These are phyloP conservation scores for Glycine latifolia DNA, from an alignment of 306 rosid species.

Conservation along the genomic window DNA sequence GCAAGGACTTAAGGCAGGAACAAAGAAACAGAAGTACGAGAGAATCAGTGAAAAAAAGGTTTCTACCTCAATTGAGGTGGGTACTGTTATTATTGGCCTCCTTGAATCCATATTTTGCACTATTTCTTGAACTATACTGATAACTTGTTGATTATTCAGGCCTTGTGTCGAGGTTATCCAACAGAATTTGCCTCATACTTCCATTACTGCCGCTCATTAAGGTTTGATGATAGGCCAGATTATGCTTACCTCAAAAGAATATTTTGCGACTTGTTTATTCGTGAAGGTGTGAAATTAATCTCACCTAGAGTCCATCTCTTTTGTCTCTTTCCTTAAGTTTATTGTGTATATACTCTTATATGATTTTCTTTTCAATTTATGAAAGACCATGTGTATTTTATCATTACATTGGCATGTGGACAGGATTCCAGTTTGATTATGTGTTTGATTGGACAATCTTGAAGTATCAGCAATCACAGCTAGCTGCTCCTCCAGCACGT, in stretches of 20 bases:
- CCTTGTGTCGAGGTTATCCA: conserved; percentile 87
- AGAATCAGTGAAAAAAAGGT: conserved; percentile 88
- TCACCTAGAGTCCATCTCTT: conserved; percentile 1
- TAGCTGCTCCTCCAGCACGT: conserved; percentile 82
- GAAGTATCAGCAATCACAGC: conserved; percentile 59
- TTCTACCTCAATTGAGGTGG: conserved; percentile 83
- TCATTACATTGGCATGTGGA: conserved; percentile 40
- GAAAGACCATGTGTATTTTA: conserved; percentile 3
- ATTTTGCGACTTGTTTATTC: conserved; percentile 88
- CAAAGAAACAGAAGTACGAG: conserved; percentile 86
- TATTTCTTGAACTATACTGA: background rate
- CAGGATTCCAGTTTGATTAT: conserved; percentile 93
- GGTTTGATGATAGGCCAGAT: conserved; percentile 91
- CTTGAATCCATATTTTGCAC: background rate
- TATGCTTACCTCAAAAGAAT: conserved; percentile 87
- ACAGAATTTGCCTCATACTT: conserved; percentile 88
- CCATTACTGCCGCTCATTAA: conserved; percentile 86
- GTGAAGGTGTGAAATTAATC: conserved; percentile 65
- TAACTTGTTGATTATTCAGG: conserved; percentile 61
- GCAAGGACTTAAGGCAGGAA: conserved; percentile 94
- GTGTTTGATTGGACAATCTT: conserved; percentile 43
- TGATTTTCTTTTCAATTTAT: conserved; percentile 9
- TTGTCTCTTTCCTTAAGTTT: conserved; percentile 12
- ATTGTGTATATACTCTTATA: background rate
- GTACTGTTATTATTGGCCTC: conserved; percentile 19